A percentile compares a stretch with the other conserved stretches of the same genome.
Evolutionary conservation across 2,329 filamentous ascomycete species (phyloP).

Genomic region (Mycogone perniciosa): DNA sequence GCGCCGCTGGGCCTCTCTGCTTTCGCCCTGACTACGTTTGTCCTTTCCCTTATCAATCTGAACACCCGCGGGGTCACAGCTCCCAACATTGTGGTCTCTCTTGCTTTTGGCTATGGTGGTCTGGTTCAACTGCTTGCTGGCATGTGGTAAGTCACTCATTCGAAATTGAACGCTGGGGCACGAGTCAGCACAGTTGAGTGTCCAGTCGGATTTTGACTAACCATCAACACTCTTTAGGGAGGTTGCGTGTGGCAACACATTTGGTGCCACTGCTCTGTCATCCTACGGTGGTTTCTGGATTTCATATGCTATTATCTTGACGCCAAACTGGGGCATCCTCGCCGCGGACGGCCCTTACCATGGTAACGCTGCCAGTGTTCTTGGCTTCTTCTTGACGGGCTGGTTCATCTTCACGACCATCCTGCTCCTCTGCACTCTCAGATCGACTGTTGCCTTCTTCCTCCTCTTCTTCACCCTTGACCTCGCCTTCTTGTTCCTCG

Average conservation of each 20-base stretch:
- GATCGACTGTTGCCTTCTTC: slow-evolving; percentile 74
- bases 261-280: slow-evolving; percentile 73
- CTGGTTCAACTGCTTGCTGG: slow-evolving; percentile 73
- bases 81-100: slow-evolving; percentile 61
- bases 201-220: not conserved
- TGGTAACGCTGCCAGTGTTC: slow-evolving; percentile 44
- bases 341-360: slow-evolving; percentile 39
- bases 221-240: slow-evolving; percentile 49
- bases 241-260: slow-evolving; percentile 82
- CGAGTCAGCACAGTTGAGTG: not conserved
- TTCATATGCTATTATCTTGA: slow-evolving; percentile 64
- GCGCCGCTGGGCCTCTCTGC: slow-evolving; percentile 69
- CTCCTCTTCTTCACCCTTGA: slow-evolving; percentile 71
- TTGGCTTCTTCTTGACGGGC: slow-evolving; percentile 69
- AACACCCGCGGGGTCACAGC: slow-evolving; percentile 50
- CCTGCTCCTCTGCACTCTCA: slow-evolving; percentile 65
- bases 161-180: not conserved
- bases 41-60: slow-evolving; percentile 70
- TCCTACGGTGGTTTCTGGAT: slow-evolving; percentile 86
- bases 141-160: slow-evolving; percentile 64
- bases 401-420: slow-evolving; percentile 85
- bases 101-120: slow-evolving; percentile 70
- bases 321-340: slow-evolving; percentile 58
- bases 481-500: slow-evolving; percentile 67
- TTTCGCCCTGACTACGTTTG: slow-evolving; percentile 78